A percentile compares a stretch with the other conserved stretches of the same genome.
Evolutionary conservation across 768 basidiomycete species (phyloP).

Genomic region (Tricholoma sp.): DNA sequence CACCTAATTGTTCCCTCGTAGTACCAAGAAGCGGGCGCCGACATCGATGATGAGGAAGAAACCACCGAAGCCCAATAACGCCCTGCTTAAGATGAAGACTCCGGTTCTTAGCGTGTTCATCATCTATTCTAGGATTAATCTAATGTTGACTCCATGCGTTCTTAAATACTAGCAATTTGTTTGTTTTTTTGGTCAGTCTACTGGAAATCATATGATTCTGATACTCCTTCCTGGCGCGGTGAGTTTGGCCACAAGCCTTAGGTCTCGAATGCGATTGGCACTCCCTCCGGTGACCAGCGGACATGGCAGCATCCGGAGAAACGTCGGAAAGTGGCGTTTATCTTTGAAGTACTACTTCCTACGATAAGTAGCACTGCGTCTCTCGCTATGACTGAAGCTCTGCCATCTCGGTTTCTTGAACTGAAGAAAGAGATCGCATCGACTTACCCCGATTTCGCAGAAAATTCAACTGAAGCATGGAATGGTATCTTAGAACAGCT

Average conservation of each 20-base stretch:
- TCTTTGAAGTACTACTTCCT: too few relatives aligned
- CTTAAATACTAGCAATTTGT: neutral
- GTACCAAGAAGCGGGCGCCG: slow-evolving; percentile 57
- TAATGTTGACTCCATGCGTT: slow-evolving; percentile 3
- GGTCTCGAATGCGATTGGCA: too few relatives aligned
- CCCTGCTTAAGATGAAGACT: slow-evolving; percentile 1
- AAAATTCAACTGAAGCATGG: slow-evolving; percentile 51
- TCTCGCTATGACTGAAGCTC: slow-evolving; percentile 9
- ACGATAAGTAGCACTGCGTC: too few relatives aligned
- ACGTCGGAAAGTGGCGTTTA: neutral
- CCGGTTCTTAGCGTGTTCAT: neutral
- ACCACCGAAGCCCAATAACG: slow-evolving; percentile 19
- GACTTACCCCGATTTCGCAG: slow-evolving; percentile 46
- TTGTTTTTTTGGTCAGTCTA: neutral
- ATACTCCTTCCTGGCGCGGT: neutral
- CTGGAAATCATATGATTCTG: neutral
- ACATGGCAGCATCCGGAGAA: neutral
- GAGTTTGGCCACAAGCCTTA: neutral
- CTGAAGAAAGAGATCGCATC: slow-evolving; percentile 54
- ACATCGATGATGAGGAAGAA: slow-evolving; percentile 38
- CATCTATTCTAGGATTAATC: slow-evolving; percentile 7
- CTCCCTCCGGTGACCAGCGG: too few relatives aligned
- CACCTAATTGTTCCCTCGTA: slow-evolving; percentile 18
- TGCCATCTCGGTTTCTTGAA: slow-evolving; percentile 48
- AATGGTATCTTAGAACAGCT: slow-evolving; percentile 50